Evolutionary conservation across 192 early-diverging fungal genomes (phyloP).

Genomic region (Backusella macrospora): DNA sequence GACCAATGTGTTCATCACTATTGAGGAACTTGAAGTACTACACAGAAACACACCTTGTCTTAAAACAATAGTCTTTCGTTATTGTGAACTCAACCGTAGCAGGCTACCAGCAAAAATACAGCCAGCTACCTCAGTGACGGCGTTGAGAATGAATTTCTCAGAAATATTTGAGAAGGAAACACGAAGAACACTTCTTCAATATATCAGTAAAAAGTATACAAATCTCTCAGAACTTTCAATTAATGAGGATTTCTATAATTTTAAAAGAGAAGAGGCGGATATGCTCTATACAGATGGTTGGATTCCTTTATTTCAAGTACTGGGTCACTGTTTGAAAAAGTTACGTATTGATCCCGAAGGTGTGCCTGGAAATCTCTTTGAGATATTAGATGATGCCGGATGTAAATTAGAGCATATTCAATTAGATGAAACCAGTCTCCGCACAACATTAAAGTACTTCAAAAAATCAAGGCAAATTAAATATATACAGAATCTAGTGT

Average conservation of each 20-base stretch:
- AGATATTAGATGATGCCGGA: background rate
- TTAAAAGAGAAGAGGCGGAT: constrained; percentile 7
- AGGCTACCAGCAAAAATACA: background rate
- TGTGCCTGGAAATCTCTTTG: background rate
- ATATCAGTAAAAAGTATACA: background rate
- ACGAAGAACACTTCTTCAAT: background rate
- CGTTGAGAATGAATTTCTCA: constrained; percentile 1
- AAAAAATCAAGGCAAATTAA: background rate
- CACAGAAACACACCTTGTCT: background rate
- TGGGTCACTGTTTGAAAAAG: background rate
- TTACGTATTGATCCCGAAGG: background rate
- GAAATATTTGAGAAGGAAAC: background rate
- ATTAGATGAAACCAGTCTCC: background rate
- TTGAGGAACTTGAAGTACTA: background rate
- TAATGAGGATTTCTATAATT: background rate
- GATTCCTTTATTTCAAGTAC: background rate
- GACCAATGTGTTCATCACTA: constrained; percentile 7
- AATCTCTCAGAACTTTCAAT: background rate
- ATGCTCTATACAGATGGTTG: background rate
- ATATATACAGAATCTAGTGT: background rate
- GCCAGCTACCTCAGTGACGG: background rate
- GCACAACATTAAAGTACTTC: background rate
- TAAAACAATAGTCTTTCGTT: background rate
- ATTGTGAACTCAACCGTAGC: background rate
- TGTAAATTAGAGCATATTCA: background rate